A percentile compares a stretch with the other conserved stretches of the same genome.
Conservation (phyloP, 345 rosid species). For the Citrus australasica region DNA sequence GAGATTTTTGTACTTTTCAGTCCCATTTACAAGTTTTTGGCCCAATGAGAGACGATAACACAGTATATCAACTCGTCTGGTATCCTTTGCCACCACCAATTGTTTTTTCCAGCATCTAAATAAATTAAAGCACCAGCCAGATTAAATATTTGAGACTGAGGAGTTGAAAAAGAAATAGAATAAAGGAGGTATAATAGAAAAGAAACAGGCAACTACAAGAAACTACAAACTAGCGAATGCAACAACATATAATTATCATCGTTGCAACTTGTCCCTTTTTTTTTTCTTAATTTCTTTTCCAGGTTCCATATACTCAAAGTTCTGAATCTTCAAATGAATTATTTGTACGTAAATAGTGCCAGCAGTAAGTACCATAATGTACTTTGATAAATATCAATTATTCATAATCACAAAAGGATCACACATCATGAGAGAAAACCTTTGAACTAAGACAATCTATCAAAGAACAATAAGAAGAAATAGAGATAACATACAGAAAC, state of each 20-base stretch:
- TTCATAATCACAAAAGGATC: not conserved
- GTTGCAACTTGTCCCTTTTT: not conserved
- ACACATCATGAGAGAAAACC: not conserved
- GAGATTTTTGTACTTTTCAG: slow-evolving; percentile 49
- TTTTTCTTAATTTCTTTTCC: too few relatives aligned
- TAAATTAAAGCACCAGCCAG: slow-evolving; percentile 3
- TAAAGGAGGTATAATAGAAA: not conserved
- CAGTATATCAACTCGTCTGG: slow-evolving; percentile 80
- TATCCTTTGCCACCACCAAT: slow-evolving; percentile 63
- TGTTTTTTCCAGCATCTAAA: slow-evolving; percentile 94
- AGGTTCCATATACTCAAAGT: not conserved
- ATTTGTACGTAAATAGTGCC: not conserved
- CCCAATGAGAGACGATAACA: slow-evolving; percentile 81
- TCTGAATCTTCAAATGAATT: not conserved
- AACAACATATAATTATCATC: not conserved
- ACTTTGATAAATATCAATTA: not conserved
- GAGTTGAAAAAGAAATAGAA: not conserved
- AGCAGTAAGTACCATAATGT: not conserved
- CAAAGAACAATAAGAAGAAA: not conserved
- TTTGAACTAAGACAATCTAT: not conserved
- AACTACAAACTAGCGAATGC: not conserved
- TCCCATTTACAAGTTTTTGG: slow-evolving; percentile 65
- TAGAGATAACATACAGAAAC: slow-evolving; percentile 1
- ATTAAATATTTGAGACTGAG: not conserved
- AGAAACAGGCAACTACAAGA: not conserved